A percentile compares a stretch with the other conserved stretches of the same genome.
phyloP scores from a whole-genome alignment of 148 eudicot genomes.

The Vaccinium corymbosum region DNA sequence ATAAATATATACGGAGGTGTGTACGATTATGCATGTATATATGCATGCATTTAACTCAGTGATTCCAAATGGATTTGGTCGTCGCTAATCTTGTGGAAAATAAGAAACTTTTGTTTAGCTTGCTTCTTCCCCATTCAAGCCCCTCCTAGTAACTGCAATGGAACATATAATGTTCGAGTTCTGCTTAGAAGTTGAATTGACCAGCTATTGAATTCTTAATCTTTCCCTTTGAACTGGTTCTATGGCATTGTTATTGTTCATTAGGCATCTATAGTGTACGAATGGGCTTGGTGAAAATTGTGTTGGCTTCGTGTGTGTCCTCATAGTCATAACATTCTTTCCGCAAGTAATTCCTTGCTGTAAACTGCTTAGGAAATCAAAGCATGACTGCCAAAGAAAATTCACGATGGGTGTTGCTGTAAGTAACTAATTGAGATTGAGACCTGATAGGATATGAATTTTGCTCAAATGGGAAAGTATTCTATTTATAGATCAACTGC shows the following conservation, averaged over 20 bases:
- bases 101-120: background rate
- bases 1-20: background rate
- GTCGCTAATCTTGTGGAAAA: background rate
- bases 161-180: background rate
- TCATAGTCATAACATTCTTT: background rate
- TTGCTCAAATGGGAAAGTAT: background rate
- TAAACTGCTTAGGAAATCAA: background rate
- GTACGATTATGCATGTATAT: background rate
- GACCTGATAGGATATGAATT: background rate
- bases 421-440: background rate
- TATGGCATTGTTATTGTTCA: background rate
- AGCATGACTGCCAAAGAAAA: background rate
- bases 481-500: background rate
- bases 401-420: background rate
- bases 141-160: background rate
- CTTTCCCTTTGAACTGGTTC: constrained; percentile 1
- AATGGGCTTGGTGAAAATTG: background rate
- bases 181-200: background rate
- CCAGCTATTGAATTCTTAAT: background rate
- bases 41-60: constrained; percentile 1
- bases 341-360: background rate
- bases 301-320: background rate
- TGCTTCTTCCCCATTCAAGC: background rate
- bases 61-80: background rate
- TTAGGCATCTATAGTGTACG: background rate